Conservation (phyloP, 2,329 filamentous ascomycete species). For the Colletotrichum kahawae region DNA sequence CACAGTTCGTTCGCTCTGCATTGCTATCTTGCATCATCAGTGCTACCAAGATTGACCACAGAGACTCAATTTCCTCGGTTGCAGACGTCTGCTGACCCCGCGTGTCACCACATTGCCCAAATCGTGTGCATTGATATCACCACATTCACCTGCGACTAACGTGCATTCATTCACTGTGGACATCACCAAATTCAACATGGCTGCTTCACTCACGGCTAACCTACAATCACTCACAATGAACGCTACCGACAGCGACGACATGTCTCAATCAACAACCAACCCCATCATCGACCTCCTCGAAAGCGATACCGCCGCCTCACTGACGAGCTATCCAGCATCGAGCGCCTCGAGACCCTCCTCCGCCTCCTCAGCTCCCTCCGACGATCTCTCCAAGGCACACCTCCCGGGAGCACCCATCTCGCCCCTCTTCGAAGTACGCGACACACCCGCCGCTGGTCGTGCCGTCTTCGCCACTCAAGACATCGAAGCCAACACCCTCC, state of each 20-base stretch:
- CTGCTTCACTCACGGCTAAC: background rate
- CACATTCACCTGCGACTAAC: background rate
- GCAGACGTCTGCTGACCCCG: background rate
- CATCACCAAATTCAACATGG: background rate
- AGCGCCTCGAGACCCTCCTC: conserved; percentile 30
- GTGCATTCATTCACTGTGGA: background rate
- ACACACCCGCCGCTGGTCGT: conserved; percentile 12
- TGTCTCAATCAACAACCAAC: background rate
- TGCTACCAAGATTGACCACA: background rate
- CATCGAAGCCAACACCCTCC: background rate
- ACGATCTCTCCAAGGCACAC: background rate
- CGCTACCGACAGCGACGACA: background rate
- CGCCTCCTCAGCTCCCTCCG: background rate
- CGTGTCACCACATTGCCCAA: background rate
- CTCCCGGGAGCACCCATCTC: conserved; percentile 4
- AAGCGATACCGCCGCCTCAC: background rate
- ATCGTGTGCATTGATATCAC: background rate
- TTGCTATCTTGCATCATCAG: background rate
- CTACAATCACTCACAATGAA: background rate
- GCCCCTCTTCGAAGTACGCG: conserved; percentile 7
- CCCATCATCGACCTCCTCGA: background rate
- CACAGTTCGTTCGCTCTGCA: background rate
- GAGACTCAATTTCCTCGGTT: background rate
- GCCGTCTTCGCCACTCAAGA: conserved; percentile 7
- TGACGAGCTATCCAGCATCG: conserved; percentile 16